A percentile compares a stretch with the other conserved stretches of the same genome.
These are phyloP conservation scores for Erodium trifolium DNA, from an alignment of 441 rosid species.

Conservation along the genomic window DNA sequence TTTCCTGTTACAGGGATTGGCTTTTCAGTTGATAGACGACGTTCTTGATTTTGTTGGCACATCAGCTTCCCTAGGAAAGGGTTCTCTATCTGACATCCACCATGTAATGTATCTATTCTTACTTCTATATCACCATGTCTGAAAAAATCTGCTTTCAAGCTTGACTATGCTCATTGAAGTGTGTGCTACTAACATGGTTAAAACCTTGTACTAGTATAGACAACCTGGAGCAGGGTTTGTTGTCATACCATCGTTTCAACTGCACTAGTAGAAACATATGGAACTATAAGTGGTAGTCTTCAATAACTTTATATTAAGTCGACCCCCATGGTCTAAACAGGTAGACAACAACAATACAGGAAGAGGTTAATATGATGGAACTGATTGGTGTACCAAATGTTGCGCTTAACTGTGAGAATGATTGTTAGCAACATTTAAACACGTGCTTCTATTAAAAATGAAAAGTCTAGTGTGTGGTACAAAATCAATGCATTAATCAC, in stretches of 20 bases:
- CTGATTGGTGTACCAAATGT: not conserved
- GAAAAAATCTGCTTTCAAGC: not conserved
- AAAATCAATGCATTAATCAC: not conserved
- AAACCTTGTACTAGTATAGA: not conserved
- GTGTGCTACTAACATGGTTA: not conserved
- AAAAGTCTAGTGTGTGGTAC: not conserved
- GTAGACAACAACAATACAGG: not conserved
- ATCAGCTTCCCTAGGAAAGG: constrained; percentile 88
- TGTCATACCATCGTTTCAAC: no score
- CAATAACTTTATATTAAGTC: not conserved
- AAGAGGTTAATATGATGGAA: not conserved
- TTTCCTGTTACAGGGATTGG: constrained; percentile 56
- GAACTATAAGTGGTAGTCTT: no score
- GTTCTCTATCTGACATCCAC: constrained; percentile 73
- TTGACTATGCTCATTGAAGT: constrained; percentile 1
- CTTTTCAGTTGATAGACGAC: constrained; percentile 91
- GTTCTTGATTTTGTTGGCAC: constrained; percentile 93
- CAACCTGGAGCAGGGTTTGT: not conserved
- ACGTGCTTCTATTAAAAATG: not conserved
- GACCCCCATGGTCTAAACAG: not conserved
- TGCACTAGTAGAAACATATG: no score
- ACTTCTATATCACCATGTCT: not conserved
- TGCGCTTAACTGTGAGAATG: not conserved
- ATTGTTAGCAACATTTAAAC: not conserved
- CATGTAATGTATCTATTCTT: constrained; percentile 48